Conservation (phyloP, 331 rosid genomes). For the Pyracantha coccinea region DNA sequence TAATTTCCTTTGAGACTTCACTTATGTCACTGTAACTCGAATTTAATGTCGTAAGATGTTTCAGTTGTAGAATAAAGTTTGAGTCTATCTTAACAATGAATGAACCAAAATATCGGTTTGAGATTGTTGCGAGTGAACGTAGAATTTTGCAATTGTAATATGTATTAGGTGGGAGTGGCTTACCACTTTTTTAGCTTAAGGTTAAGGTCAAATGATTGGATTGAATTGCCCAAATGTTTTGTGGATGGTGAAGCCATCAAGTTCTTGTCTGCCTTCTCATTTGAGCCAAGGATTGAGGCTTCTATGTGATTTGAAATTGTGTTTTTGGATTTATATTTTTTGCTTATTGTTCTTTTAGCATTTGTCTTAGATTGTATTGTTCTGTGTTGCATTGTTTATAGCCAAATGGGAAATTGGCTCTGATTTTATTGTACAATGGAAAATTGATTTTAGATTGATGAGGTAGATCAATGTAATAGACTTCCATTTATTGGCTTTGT, state of each 20-base stretch:
- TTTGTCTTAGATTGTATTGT: constrained; percentile 1
- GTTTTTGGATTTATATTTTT: neutral
- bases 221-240: constrained; percentile 61
- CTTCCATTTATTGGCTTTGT: neutral
- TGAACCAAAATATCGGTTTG: no score
- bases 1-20: no score
- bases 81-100: no score
- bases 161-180: no score
- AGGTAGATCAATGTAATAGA: neutral
- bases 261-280: constrained; percentile 87
- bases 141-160: no score
- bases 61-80: no score
- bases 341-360: constrained; percentile 10
- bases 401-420: constrained; percentile 20
- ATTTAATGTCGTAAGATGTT: no score
- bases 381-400: constrained; percentile 13
- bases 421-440: constrained; percentile 1
- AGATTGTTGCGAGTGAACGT: no score
- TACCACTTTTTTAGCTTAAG: no score
- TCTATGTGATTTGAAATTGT: constrained; percentile 13
- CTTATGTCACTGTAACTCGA: rapidly evolving
- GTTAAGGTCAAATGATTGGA: constrained; percentile 79
- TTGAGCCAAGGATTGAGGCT: constrained; percentile 94
- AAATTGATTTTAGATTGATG: neutral
- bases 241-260: constrained; percentile 58